phyloP scores from a whole-genome alignment of 495 filamentous ascomycete species.

The Penicillium daleae region DNA sequence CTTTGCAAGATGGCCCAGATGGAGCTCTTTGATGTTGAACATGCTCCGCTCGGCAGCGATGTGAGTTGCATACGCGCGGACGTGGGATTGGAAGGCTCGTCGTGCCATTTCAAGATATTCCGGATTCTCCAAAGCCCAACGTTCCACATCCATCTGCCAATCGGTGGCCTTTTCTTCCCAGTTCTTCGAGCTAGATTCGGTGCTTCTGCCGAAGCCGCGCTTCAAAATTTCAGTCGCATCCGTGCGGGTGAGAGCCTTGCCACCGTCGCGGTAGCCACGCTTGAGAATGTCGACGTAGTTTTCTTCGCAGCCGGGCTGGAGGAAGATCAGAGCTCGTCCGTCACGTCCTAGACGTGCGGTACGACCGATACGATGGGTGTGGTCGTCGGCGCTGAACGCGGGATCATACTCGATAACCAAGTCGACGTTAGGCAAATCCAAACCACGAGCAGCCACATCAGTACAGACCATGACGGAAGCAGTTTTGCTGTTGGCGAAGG shows the following conservation, averaged over 20 bases:
- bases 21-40: conserved; percentile 87
- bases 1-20: conserved; percentile 93
- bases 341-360: conserved; percentile 90
- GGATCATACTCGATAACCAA: conserved; percentile 94
- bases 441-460: conserved; percentile 90
- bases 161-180: conserved; percentile 75
- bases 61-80: conserved; percentile 94
- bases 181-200: conserved; percentile 44
- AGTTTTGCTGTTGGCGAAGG: conserved; percentile 66
- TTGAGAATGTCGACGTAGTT: conserved; percentile 79
- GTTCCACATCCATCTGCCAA: conserved; percentile 75
- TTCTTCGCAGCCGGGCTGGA: conserved; percentile 89
- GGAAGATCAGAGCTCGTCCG: conserved; percentile 86
- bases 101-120: conserved; percentile 71
- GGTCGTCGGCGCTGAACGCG: conserved; percentile 86
- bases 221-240: conserved; percentile 64
- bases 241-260: conserved; percentile 53
- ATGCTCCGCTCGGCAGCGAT: conserved; percentile 76
- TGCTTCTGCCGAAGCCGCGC: conserved; percentile 59
- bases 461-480: conserved; percentile 87
- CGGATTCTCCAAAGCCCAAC: conserved; percentile 66
- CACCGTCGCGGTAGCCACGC: conserved; percentile 58
- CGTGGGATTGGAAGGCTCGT: conserved; percentile 85
- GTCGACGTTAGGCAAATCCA: conserved; percentile 93
- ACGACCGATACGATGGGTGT: conserved; percentile 91